Conservation (phyloP, 2,329 filamentous ascomycete genomes). For the Trichoderma citrinoviride region DNA sequence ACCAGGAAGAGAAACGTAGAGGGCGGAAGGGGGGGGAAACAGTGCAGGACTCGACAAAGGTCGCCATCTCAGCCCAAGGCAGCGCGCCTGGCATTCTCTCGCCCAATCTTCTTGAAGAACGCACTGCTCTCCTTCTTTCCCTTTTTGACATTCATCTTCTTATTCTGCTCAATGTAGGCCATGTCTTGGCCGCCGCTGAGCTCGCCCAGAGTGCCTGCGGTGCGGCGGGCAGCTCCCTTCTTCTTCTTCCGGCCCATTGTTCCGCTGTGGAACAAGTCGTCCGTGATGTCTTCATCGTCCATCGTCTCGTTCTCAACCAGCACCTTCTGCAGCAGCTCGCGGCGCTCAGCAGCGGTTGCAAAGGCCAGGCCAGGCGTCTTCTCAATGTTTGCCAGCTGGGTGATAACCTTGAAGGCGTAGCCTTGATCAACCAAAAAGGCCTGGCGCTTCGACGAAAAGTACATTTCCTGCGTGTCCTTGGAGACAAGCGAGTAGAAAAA, state of each 20-base stretch:
- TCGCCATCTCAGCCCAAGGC: constrained; percentile 6
- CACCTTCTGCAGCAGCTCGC: constrained; percentile 84
- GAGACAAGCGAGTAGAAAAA: constrained; percentile 98
- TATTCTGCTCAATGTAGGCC: constrained; percentile 89
- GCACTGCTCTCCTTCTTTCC: constrained; percentile 40
- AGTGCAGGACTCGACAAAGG: background rate
- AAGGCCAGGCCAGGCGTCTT: constrained; percentile 78
- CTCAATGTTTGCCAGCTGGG: constrained; percentile 87
- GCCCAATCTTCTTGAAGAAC: constrained; percentile 45
- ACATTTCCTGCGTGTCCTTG: constrained; percentile 98
- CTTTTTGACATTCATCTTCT: constrained; percentile 58
- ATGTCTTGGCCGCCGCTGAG: constrained; percentile 91
- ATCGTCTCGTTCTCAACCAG: constrained; percentile 81
- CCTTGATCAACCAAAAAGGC: constrained; percentile 97
- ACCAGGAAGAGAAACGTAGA: background rate
- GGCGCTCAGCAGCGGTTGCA: constrained; percentile 71
- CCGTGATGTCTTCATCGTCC: constrained; percentile 64
- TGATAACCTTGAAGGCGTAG: constrained; percentile 99
- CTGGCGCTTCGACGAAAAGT: constrained; percentile 92
- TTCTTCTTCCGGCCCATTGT: constrained; percentile 47
- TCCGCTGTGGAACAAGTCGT: constrained; percentile 43
- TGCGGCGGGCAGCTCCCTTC: constrained; percentile 67
- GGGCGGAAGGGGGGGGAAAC: background rate
- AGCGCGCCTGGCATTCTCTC: constrained; percentile 41
- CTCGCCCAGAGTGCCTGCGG: constrained; percentile 80